A percentile compares a stretch with the other conserved stretches of the same genome.
These are phyloP conservation scores for Pelomyxa schiedti DNA, from an alignment of 78 protist genomes.

Conservation along the genomic window DNA sequence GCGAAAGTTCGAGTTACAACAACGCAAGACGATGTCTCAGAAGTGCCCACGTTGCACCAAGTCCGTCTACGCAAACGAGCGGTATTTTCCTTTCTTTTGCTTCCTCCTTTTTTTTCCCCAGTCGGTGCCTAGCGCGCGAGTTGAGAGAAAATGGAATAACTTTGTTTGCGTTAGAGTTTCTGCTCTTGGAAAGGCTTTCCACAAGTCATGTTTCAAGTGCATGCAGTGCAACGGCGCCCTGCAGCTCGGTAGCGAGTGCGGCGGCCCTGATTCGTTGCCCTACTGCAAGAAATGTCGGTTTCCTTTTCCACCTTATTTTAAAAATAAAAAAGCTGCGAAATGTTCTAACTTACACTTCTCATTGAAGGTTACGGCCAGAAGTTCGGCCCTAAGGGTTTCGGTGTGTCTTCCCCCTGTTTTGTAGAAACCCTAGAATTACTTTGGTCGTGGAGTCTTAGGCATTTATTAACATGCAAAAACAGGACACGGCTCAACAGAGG, in stretches of 20 bases:
- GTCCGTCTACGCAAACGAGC: background rate
- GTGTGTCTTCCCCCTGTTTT: background rate
- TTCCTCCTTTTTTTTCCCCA: background rate
- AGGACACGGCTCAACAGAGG: too few relatives aligned
- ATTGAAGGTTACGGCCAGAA: background rate
- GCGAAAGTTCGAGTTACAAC: too few relatives aligned
- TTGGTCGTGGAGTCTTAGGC: too few relatives aligned
- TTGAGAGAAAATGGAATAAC: background rate
- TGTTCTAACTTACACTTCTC: too few relatives aligned
- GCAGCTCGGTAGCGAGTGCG: slow-evolving; percentile 22
- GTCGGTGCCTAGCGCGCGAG: background rate
- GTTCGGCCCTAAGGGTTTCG: background rate
- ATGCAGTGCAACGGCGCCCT: slow-evolving; percentile 38
- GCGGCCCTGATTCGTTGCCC: background rate
- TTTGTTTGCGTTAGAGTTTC: background rate
- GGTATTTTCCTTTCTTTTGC: background rate
- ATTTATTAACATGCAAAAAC: too few relatives aligned
- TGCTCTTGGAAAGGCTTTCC: slow-evolving; percentile 26
- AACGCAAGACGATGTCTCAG: background rate
- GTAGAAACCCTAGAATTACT: too few relatives aligned
- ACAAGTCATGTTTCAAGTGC: slow-evolving; percentile 53
- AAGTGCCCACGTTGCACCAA: background rate
- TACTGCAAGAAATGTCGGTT: background rate
- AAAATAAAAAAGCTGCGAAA: too few relatives aligned
- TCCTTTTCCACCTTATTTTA: too few relatives aligned